Base-by-base conservation (phyloP, 176 grass and related monocot species). In the Coix lacrymajobi region DNA sequence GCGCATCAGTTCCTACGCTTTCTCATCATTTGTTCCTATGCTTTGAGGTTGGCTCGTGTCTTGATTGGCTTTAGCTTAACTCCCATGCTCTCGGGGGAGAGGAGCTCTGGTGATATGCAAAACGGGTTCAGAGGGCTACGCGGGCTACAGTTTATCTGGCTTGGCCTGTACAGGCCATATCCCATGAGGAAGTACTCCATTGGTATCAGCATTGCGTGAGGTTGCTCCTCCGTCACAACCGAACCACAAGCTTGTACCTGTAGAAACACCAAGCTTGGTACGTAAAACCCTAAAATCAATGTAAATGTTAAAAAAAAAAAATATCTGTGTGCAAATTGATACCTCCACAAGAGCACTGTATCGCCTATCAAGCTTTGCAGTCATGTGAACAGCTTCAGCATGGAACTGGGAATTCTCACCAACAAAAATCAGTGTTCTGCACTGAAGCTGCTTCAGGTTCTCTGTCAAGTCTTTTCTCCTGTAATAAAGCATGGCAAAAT, bases 11-110 rank as follows among this genome's bases (percentile, higher is more conserved):
- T 82, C 41, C n/a, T 31, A 83, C 48, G 12, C 31, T 40, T 67
- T 67, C 46, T 66, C 25, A 51, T 85, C 20, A 73, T 83, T 25
- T 31, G 37, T 62, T 84, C 77, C 84, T 89, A 98, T 20, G 84
- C 84, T 70, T 91, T 58, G 16, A 76, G 86, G 4, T 84, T 93
- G 54, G 73, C 66, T 40, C 95, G 86, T 0, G 95, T 98, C 83
- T 95, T 98, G 84, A 98, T 98, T 34, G 95, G 95, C 73, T 98
- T 98, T 29, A 98, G 82, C 84, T 98, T 98, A 76, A 98, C 78
- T 20, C 95, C 95, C 95, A 98, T 98, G 90, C 92, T 98, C 86
- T 98, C 92, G 0, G 95, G 95, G 3, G 95, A 94, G 69, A 98
- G 92, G 82, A 98, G 92, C 26, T 98, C 95, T 0, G 92, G 90